A percentile compares a stretch with the other conserved stretches of the same genome.
phyloP scores from a whole-genome alignment of 371 early-diverging fungal species.

The Lichtheimia ramosa region DNA sequence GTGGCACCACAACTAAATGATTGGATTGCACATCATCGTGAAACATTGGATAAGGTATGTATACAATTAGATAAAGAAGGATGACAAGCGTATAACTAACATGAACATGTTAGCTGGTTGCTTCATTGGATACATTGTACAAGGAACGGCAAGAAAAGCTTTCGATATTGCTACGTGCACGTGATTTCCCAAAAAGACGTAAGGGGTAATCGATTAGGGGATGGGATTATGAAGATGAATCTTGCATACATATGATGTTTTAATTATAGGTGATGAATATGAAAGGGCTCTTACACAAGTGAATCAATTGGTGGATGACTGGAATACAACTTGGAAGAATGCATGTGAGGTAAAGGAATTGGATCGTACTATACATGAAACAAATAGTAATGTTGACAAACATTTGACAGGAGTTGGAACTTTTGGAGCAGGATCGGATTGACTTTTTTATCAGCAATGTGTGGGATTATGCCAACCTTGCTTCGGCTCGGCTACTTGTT shows the following conservation, averaged over 20 bases:
- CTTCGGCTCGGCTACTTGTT: constrained; percentile 33
- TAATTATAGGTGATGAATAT: not conserved
- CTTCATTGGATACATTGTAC: constrained; percentile 2
- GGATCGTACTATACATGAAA: not conserved
- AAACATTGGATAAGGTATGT: constrained; percentile 12
- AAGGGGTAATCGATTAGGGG: not conserved
- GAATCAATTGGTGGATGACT: constrained; percentile 30
- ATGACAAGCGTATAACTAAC: not conserved
- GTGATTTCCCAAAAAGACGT: not conserved
- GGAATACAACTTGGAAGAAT: constrained; percentile 36
- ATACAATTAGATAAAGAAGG: not conserved
- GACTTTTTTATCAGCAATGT: constrained; percentile 35
- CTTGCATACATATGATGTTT: no score
- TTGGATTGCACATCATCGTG: constrained; percentile 22
- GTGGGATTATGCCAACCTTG: constrained; percentile 48
- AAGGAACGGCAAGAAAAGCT: constrained; percentile 8
- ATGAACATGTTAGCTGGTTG: not conserved
- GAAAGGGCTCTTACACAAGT: constrained; percentile 15
- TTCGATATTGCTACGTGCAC: not conserved
- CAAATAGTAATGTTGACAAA: not conserved
- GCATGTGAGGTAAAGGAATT: constrained; percentile 33
- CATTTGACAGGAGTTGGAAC: constrained; percentile 20
- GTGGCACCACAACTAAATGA: constrained; percentile 22
- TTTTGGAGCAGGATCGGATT: constrained; percentile 39
- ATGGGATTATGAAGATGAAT: no score